A percentile compares a stretch with the other conserved stretches of the same genome.
Evolutionary conservation across 2,329 filamentous ascomycete species (phyloP).

Genomic region (Bipolaris victoriae): DNA sequence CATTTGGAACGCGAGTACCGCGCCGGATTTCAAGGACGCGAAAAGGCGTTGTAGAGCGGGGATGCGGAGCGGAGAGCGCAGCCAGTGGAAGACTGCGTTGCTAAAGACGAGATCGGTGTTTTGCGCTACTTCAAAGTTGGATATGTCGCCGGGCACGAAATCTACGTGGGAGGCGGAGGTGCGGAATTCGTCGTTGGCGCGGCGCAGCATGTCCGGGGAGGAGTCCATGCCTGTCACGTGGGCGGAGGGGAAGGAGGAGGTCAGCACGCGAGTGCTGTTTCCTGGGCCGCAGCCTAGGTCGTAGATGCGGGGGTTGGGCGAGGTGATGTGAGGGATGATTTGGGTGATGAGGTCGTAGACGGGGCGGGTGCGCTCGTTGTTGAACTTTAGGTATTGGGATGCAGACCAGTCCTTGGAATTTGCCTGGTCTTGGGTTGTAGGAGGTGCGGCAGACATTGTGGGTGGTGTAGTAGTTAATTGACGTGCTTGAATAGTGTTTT

Average conservation of each 20-base stretch:
- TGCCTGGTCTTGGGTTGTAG: background rate
- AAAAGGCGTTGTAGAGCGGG: constrained; percentile 55
- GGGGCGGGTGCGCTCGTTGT: constrained; percentile 59
- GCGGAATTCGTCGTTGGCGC: constrained; percentile 48
- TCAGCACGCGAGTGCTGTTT: constrained; percentile 62
- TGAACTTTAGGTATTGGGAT: constrained; percentile 63
- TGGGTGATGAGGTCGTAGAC: constrained; percentile 61
- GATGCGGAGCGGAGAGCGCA: constrained; percentile 54
- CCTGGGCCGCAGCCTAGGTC: constrained; percentile 67
- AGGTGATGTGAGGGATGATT: constrained; percentile 47
- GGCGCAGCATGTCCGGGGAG: constrained; percentile 61
- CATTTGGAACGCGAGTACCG: constrained; percentile 62
- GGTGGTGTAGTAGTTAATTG: background rate
- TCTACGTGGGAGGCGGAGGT: constrained; percentile 44
- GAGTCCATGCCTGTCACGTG: constrained; percentile 61
- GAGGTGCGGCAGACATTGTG: background rate
- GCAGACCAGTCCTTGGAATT: constrained; percentile 59
- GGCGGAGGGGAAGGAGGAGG: constrained; percentile 56
- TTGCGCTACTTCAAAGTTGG: constrained; percentile 46
- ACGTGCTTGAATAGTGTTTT: background rate
- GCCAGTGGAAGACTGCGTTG: constrained; percentile 67
- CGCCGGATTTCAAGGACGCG: constrained; percentile 49
- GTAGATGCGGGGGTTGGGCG: constrained; percentile 53
- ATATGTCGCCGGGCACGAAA: constrained; percentile 58
- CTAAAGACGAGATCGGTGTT: constrained; percentile 55